These are phyloP conservation scores for Trichophyton equinum DNA, from an alignment of 2,329 filamentous ascomycete genomes.

Conservation along the genomic window DNA sequence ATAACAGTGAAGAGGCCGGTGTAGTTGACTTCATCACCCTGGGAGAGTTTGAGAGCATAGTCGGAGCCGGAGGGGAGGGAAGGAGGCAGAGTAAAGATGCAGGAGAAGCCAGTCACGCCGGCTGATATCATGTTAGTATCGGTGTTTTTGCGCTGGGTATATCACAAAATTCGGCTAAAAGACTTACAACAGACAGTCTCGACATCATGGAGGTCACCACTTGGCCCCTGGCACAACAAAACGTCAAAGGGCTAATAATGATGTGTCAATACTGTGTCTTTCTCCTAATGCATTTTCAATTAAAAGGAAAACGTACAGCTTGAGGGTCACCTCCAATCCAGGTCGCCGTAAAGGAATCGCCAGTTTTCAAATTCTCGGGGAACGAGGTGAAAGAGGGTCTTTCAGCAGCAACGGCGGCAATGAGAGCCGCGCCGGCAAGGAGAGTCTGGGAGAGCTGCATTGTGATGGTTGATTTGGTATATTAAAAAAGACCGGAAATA, in stretches of 20 bases:
- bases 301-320: slow-evolving; percentile 16
- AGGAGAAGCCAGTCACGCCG: slow-evolving; percentile 35
- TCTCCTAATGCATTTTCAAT: slow-evolving; percentile 12
- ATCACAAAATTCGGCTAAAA: background rate
- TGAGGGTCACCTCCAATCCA: slow-evolving; percentile 33
- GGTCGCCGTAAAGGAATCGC: slow-evolving; percentile 37
- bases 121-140: slow-evolving; percentile 18
- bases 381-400: slow-evolving; percentile 41
- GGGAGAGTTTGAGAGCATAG: slow-evolving; percentile 49
- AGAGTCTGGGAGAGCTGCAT: slow-evolving; percentile 43
- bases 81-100: slow-evolving; percentile 39
- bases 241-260: slow-evolving; percentile 40
- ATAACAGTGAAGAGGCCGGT: slow-evolving; percentile 39
- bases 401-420: slow-evolving; percentile 35
- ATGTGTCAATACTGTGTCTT: background rate
- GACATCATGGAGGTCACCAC: slow-evolving; percentile 40
- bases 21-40: slow-evolving; percentile 43
- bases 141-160: background rate
- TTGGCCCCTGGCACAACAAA: slow-evolving; percentile 42
- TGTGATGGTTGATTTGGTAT: slow-evolving; percentile 14
- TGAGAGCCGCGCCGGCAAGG: slow-evolving; percentile 35
- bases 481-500: background rate
- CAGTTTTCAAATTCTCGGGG: slow-evolving; percentile 37
- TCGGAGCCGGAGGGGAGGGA: slow-evolving; percentile 34
- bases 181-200: slow-evolving; percentile 31